These are phyloP conservation scores for Rehmannia glutinosa DNA, from an alignment of 257 asterid species.

Conservation along the genomic window DNA sequence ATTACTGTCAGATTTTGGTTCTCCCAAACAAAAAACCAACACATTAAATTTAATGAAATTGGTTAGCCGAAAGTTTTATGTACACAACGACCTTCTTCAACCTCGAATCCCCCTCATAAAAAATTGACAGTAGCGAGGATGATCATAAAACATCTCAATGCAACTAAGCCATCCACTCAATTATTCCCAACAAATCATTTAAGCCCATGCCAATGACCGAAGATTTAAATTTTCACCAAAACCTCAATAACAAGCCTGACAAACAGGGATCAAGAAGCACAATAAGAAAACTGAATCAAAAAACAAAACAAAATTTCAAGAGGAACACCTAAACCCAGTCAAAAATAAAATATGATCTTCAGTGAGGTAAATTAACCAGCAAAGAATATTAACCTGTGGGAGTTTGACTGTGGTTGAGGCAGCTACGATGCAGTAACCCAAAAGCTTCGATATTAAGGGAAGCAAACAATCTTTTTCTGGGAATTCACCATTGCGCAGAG, in stretches of 20 bases:
- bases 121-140: background rate
- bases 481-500: conserved; percentile 66
- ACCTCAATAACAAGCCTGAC: background rate
- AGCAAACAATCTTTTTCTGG: conserved; percentile 94
- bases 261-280: conserved; percentile 12
- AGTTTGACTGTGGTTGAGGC: conserved; percentile 97
- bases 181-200: background rate
- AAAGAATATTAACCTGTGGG: conserved; percentile 59
- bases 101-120: background rate
- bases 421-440: conserved; percentile 92
- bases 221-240: background rate
- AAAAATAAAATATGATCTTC: background rate
- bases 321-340: background rate
- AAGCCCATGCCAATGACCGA: conserved; percentile 15
- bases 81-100: background rate
- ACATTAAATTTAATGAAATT: no score
- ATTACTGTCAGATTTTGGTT: background rate
- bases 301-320: background rate
- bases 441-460: conserved; percentile 78
- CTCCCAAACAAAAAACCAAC: background rate
- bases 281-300: background rate
- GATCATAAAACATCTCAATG: background rate
- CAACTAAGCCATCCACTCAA: background rate
- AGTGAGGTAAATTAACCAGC: background rate
- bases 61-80: no score